Evolutionary conservation across 805 yeast species (phyloP).

Genomic region (Saturnispora quitensis): DNA sequence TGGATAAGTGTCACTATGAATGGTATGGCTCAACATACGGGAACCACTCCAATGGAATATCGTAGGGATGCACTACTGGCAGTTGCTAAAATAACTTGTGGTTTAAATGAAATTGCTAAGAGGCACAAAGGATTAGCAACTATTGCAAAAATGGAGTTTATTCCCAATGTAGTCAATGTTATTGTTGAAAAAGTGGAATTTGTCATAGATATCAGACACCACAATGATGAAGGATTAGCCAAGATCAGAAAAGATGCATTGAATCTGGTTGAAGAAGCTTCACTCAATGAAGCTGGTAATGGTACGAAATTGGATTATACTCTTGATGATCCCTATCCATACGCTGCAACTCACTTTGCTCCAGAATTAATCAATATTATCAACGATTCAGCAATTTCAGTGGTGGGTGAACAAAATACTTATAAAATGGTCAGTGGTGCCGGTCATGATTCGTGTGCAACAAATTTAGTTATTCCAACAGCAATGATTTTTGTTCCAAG

Average conservation of each 20-base stretch:
- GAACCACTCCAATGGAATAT: slow-evolving; percentile 57
- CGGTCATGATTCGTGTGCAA: slow-evolving; percentile 64
- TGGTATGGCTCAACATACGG: slow-evolving; percentile 66
- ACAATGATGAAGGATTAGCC: slow-evolving; percentile 35
- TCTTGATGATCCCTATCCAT: slow-evolving; percentile 31
- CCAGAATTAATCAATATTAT: slow-evolving; percentile 44
- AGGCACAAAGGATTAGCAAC: slow-evolving; percentile 45
- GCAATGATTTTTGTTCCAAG: slow-evolving; percentile 70
- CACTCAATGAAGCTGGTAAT: slow-evolving; percentile 23
- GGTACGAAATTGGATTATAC: slow-evolving; percentile 35
- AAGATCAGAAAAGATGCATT: slow-evolving; percentile 31
- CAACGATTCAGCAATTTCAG: slow-evolving; percentile 39
- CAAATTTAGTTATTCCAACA: slow-evolving; percentile 50
- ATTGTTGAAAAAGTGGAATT: slow-evolving; percentile 55
- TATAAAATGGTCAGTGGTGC: slow-evolving; percentile 56
- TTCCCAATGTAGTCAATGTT: slow-evolving; percentile 59
- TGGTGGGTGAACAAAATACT: slow-evolving; percentile 37
- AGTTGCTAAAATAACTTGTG: slow-evolving; percentile 46
- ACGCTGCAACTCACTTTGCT: slow-evolving; percentile 48
- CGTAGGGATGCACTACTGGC: slow-evolving; percentile 56
- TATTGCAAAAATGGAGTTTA: slow-evolving; percentile 47
- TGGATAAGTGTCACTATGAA: slow-evolving; percentile 51
- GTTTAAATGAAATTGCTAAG: slow-evolving; percentile 46
- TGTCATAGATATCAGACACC: slow-evolving; percentile 53
- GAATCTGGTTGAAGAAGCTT: slow-evolving; percentile 20